Evolutionary conservation across 2,329 filamentous ascomycete genomes (phyloP), one percentile per base, ranked within the genome.

Genomic region (Aspergillus latus): DNA sequence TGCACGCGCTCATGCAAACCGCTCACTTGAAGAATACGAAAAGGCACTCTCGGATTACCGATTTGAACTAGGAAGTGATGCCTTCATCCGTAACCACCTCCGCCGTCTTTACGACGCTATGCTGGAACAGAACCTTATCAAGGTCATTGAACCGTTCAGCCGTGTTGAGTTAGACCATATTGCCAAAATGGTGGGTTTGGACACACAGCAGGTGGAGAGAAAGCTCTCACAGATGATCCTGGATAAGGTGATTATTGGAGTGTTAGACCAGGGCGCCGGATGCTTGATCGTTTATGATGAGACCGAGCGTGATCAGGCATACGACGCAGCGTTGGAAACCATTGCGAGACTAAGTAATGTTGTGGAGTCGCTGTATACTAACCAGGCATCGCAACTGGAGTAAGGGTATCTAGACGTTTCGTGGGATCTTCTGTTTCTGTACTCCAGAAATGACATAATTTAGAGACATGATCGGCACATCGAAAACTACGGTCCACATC

Each of bases 191-290:
- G 94, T 99, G 51, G 92, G 93, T 39, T 82, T 99, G 60, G 94
- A 97, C 74, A 96, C 90, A 28, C 88, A 91, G 75, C 93, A 97
- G 79, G 94, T 99, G 58, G 95, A 99, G 84, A 87, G 92, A 67
- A 99, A 99, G 83, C 83, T 99, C 62, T 95, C 90, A 45, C 95
- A 99, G 82, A 99, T 99, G 95, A 99, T 99, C 70, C 83, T 99
- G 58, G 94, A 99, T 80, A 97, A 97, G 82, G 91, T 97, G 68
- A 97, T 99, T 70, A 91, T 97, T 65, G 94, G 95, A 58, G 94
- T 99, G 54, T 79, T 99, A 66, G 94, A 99, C 74, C 94, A 99
- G 77, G 94, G 94, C 49, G 90, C 92, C n/a, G 93, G 93, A 40
- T 97, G 95, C 75, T 82, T 99, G 72, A 96, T 97, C 75, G 91